Evolutionary conservation across 2,329 filamentous ascomycete species (phyloP), one percentile per base, ranked within the genome.

Genomic region (Ophiostoma quercus): DNA sequence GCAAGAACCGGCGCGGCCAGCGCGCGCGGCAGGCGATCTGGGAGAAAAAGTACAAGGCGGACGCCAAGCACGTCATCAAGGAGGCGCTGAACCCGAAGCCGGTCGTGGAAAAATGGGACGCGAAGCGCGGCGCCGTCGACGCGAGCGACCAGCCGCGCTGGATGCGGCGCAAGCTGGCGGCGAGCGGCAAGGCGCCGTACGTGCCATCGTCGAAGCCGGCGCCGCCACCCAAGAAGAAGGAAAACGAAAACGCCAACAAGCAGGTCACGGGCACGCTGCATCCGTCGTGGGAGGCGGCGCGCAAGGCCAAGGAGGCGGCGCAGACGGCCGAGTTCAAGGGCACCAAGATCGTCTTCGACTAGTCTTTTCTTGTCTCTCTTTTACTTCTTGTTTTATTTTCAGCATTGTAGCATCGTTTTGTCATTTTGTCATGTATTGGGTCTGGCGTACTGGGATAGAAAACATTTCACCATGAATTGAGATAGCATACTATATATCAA

Each of bases 11-110:
- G 22, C 74, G 74, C 66, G 92, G 92, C 3, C 92, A 96, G 79
- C 85, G 88, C 62, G 90, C 90, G n/a, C 86, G 92, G 9, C 90
- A 91, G 76, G 86, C 88, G 32, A 90, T 95, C 71, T 91, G 88
- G 82, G 91, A 94, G 80, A 89, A 92, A 80, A 94, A 94, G 76
- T 94, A 84, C 77, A 91, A 91, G 67, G 82, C 84, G 16, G 84
- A 85, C 72, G 92, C 92, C 1, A 90, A 88, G 74, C 91, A 93
- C 75, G 77, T 88, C 62, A 34, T 81, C 51, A 32, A 70, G 32
- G 54, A 80, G n/a, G 70, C 76, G 62, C 78, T 82, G 71, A 77
- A 78, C 66, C 41, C 43, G 12, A 68, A 68, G 67, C 32, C 41
- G 5, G 74, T 78, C 4, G 22, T 29, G 4, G 90, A 63, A 81